A percentile compares a stretch with the other conserved stretches of the same genome.
phyloP scores from a whole-genome alignment of 257 asterid genomes.

The Solanum virginianum region DNA sequence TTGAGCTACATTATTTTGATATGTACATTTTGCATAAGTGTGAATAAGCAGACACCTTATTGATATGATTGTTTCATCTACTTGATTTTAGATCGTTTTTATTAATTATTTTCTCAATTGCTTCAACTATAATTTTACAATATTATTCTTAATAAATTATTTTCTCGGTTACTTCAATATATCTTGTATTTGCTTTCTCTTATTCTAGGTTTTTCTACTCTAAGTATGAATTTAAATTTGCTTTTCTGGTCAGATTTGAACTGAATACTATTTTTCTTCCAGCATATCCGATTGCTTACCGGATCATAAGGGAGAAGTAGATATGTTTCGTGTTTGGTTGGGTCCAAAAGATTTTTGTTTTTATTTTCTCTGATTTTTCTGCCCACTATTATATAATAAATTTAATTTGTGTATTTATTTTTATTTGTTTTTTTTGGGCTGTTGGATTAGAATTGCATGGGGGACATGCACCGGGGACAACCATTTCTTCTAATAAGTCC shows the following conservation, averaged over 20 bases:
- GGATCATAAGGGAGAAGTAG: conserved; percentile 7
- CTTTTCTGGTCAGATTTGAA: conserved; percentile 14
- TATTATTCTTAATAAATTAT: too few relatives aligned
- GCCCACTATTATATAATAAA: neutral
- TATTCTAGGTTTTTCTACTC: conserved; percentile 15
- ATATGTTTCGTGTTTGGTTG: conserved; percentile 8
- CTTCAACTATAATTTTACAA: too few relatives aligned
- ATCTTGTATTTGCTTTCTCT: neutral
- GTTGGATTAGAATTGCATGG: neutral
- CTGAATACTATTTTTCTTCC: conserved; percentile 8
- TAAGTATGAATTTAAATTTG: conserved; percentile 1
- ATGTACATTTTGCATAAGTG: conserved; percentile 6
- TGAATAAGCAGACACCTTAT: too few relatives aligned
- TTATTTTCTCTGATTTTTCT: neutral
- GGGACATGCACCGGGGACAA: neutral
- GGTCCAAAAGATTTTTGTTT: neutral
- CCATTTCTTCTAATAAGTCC: neutral
- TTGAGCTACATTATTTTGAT: conserved; percentile 7
- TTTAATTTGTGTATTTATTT: neutral
- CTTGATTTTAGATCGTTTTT: too few relatives aligned
- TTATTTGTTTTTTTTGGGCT: neutral
- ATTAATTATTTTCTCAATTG: too few relatives aligned
- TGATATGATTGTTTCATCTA: too few relatives aligned
- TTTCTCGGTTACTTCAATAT: too few relatives aligned
- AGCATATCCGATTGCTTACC: conserved; percentile 19